A percentile compares a stretch with the other conserved stretches of the same genome.
Conservation (phyloP, 1,139 yeast species). For the Pichiaceae sp. region DNA sequence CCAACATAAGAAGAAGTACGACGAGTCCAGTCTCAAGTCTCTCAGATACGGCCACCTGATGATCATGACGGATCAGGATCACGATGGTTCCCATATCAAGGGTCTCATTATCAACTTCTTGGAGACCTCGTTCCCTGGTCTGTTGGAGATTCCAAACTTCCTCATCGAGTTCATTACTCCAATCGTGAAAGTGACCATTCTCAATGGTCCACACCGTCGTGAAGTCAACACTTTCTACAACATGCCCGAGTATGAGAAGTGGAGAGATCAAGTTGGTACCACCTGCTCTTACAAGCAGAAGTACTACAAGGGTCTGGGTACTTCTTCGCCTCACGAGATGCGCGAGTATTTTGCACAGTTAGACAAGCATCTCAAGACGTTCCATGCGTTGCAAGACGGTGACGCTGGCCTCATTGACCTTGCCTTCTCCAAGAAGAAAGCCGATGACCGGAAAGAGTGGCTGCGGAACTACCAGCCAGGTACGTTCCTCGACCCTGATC, state of each 20-base stretch:
- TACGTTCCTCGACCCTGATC: conserved; percentile 79
- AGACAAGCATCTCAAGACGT: conserved; percentile 78
- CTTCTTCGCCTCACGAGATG: conserved; percentile 74
- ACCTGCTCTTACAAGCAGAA: conserved; percentile 83
- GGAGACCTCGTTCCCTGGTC: conserved; percentile 91
- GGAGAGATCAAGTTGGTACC: conserved; percentile 83
- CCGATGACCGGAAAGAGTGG: conserved; percentile 98
- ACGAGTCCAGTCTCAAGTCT: conserved; percentile 51
- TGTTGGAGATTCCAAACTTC: conserved; percentile 85
- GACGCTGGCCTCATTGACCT: conserved; percentile 81
- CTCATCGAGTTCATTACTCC: conserved; percentile 94
- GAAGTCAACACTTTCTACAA: conserved; percentile 71
- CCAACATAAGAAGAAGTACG: conserved; percentile 82
- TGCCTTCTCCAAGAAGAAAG: conserved; percentile 91
- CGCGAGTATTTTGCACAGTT: conserved; percentile 84
- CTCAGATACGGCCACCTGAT: conserved; percentile 93
- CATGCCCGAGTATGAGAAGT: conserved; percentile 91
- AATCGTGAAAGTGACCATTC: conserved; percentile 80
- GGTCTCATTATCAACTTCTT: conserved; percentile 91
- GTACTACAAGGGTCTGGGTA: conserved; percentile 98
- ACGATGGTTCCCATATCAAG: conserved; percentile 97
- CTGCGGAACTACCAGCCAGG: conserved; percentile 84
- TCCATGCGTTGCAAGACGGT: conserved; percentile 73
- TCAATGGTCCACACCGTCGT: conserved; percentile 50
- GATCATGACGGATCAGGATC: conserved; percentile 99